Base-by-base conservation (phyloP, 805 yeast genomes). In the Debaryomyces hansenii region DNA sequence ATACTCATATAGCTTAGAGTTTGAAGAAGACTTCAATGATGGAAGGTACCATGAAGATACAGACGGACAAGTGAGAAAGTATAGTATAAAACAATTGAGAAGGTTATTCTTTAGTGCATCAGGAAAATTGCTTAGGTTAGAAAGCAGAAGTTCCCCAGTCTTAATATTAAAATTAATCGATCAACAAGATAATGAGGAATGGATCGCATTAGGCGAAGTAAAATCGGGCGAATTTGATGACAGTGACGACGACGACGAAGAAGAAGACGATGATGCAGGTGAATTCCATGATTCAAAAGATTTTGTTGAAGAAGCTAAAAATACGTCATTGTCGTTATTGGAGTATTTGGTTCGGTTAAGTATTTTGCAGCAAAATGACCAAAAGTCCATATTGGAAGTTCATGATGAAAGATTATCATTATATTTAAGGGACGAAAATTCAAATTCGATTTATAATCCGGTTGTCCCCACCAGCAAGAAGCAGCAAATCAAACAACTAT, bases 31-130 rank as follows among this genome's bases (percentile, higher is more conserved):
- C 55, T 81, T 84, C 41, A 72, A 85, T 53, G 95, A 87, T 63
- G 87, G 78, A 0, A 65, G 92, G 45, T 87, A 84, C 56, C 95
- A 87, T 57, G 70, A 66, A 4, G 78, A 74, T 5, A 78, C 67
- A 3, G 78, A 69, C 12, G 58, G 51, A n/a, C 76, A 79, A 0
- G 61, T 64, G 21, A 45, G 47, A 1, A 59, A 70, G 12, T 55
- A 77, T 40, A 69, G 74, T 36, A 57, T 83, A 3, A 57, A 66
- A 12, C 55, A 66, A 4, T 69, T 87, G 2, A 63, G 73, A 3
- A 71, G 81, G 46, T 60, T 85, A 39, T 87, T 84, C 53, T 87
- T 84, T 60, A 80, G 84, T 49, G 87, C 86, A 2, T 83, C 89
- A 4, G 92, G 91, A 0, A 75, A 75, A 45, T 61, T 87, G 15